Evolutionary conservation across 2,329 filamentous ascomycete species (phyloP).

Genomic region (Diaporthe australafricana): DNA sequence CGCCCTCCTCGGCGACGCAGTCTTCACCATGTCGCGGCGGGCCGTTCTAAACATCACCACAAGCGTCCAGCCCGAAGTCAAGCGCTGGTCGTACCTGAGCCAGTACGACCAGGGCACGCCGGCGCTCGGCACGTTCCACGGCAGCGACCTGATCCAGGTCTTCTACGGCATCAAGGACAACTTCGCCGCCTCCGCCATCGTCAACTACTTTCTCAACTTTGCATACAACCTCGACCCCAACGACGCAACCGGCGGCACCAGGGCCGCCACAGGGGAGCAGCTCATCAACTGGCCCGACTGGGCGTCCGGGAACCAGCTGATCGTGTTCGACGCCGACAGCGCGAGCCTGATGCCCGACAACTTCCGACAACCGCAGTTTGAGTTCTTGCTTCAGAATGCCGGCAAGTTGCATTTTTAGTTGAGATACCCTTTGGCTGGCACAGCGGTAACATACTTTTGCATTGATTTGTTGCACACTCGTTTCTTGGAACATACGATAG

Average conservation of each 20-base stretch:
- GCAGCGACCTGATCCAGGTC: conserved; percentile 75
- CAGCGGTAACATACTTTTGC: not conserved
- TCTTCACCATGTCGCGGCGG: conserved; percentile 79
- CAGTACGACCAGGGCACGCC: conserved; percentile 79
- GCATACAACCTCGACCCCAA: conserved; percentile 79
- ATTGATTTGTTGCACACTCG: too few species aligned
- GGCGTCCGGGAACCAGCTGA: conserved; percentile 35
- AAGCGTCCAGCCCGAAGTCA: conserved; percentile 65
- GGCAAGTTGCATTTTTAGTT: conserved; percentile 6
- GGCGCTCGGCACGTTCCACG: conserved; percentile 83
- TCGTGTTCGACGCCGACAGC: conserved; percentile 17
- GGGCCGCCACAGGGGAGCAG: not conserved
- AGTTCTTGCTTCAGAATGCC: conserved; percentile 16
- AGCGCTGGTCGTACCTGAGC: conserved; percentile 80
- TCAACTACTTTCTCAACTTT: conserved; percentile 80
- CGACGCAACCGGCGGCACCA: conserved; percentile 51
- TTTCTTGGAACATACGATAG: not conserved
- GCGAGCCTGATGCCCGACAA: not conserved
- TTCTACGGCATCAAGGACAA: conserved; percentile 75
- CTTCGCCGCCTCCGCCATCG: conserved; percentile 68
- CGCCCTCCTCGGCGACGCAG: conserved; percentile 79
- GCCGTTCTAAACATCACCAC: conserved; percentile 65
- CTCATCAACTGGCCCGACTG: conserved; percentile 54
- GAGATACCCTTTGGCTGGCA: not conserved
- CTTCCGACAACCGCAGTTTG: conserved; percentile 22